Conservation (phyloP, 805 yeast species). For the Candida tallmaniae region DNA sequence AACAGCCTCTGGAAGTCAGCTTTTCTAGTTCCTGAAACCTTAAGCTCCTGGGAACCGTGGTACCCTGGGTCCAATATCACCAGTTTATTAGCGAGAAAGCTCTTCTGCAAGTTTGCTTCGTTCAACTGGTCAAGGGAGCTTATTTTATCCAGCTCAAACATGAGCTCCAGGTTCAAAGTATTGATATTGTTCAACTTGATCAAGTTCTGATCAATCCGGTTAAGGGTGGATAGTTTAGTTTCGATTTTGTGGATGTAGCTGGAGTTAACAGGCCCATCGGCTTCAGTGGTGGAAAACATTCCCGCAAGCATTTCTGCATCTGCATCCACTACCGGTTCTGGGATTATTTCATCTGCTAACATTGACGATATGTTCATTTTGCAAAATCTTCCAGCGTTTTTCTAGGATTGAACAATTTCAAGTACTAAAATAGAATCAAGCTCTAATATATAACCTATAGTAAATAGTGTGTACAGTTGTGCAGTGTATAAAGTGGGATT, state of each 20-base stretch:
- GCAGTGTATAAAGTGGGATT: too few relatives aligned
- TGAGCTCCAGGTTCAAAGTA: background rate
- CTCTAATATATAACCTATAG: too few relatives aligned
- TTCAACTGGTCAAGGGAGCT: background rate
- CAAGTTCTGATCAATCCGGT: constrained; percentile 10
- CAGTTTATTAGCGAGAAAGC: constrained; percentile 1
- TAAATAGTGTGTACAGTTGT: too few relatives aligned
- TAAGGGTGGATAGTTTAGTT: constrained; percentile 10
- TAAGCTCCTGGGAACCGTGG: background rate
- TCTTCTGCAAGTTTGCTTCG: constrained; percentile 1
- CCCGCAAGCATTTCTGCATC: too few relatives aligned
- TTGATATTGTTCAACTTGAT: constrained; percentile 5
- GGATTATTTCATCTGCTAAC: too few relatives aligned
- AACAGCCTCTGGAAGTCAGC: background rate
- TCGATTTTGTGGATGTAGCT: constrained; percentile 10
- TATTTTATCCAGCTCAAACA: background rate
- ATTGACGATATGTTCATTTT: constrained; percentile 37
- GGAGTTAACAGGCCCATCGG: too few relatives aligned
- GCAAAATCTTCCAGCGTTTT: too few relatives aligned
- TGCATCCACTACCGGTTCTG: too few relatives aligned
- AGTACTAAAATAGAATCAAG: too few relatives aligned
- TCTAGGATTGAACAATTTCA: too few relatives aligned
- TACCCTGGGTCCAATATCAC: constrained; percentile 2
- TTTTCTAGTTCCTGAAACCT: constrained; percentile 4
- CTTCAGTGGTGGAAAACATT: too few relatives aligned